Evolutionary conservation across 768 basidiomycete genomes (phyloP), one percentile per base, ranked within the genome.

Genomic region (Sistotremastrum niveocremeum): DNA sequence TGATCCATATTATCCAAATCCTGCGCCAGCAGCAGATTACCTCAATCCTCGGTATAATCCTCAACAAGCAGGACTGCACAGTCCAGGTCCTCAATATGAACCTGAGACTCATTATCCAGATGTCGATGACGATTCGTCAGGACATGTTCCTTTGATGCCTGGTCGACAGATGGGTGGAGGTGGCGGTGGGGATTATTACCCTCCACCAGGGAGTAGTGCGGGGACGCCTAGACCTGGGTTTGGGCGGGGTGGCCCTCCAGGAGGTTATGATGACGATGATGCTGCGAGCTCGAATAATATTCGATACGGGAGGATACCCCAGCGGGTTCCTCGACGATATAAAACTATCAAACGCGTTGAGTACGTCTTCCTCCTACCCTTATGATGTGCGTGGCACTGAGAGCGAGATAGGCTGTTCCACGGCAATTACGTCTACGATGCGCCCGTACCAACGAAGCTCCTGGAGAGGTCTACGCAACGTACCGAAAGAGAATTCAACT

Each of bases 341-440:
- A 94, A 93, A 71, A 98, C 93, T 0, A 79, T 90, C 60, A 97
- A 95, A 68, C 79, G 78, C 58, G 85, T 94, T 53, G 85, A 85
- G 75, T 82, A 53, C 67, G 77, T 74, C 11, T 6, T 30, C n/a
- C 11, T 48, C 47, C 37, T 29, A 37, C 20, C 2, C 37, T 40
- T 8, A 20, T 38, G 34, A 32, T 36, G 20, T 34, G 37, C 28
- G 39, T 12, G 7, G 37, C 44, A 40, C 37, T 38, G 36, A 12
- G 6, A 45, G 29, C 37, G 20, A 20, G 20, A 20, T 20, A 81
- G 81, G 52, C 70, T 97, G 9, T 90, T 87, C 63, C 84, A 88
- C 50, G 94, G 94, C 5, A 95, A 98, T 62, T 81, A 95, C 41
- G 87, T 98, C 7, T 68, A 93, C 34, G 91, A 97, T 65, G 78